Conservation (phyloP, 2,329 filamentous ascomycete species). For the Geosmithia putterillii region DNA sequence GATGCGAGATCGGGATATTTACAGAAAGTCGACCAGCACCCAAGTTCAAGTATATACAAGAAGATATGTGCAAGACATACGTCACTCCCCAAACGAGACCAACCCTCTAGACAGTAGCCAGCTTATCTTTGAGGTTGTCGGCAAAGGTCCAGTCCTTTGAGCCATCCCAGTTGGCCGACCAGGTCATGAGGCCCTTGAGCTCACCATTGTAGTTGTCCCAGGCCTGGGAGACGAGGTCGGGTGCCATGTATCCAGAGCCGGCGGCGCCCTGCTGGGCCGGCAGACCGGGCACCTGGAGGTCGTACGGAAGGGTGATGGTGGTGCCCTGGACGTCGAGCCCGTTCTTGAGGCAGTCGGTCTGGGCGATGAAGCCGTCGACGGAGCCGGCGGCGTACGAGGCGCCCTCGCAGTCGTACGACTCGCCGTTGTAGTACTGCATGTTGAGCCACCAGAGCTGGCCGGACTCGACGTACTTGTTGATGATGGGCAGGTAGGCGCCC, state of each 20-base stretch:
- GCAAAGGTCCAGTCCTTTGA: slow-evolving; percentile 19
- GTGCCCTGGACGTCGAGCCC: slow-evolving; percentile 16
- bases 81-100: too few relatives aligned
- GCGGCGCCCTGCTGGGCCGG: slow-evolving; percentile 18
- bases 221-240: slow-evolving; percentile 14
- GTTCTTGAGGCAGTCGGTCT: slow-evolving; percentile 20
- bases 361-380: slow-evolving; percentile 18
- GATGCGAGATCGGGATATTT: too few relatives aligned
- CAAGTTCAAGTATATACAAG: too few relatives aligned
- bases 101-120: neutral
- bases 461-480: slow-evolving; percentile 22
- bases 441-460: slow-evolving; percentile 22
- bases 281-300: slow-evolving; percentile 21
- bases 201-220: slow-evolving; percentile 16
- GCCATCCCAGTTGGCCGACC: slow-evolving; percentile 24
- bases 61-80: too few relatives aligned
- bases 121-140: slow-evolving; percentile 12
- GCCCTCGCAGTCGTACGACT: slow-evolving; percentile 20
- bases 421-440: slow-evolving; percentile 25
- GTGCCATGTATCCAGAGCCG: slow-evolving; percentile 18
- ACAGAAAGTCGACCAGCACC: too few relatives aligned
- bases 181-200: slow-evolving; percentile 22
- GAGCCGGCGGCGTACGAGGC: slow-evolving; percentile 18
- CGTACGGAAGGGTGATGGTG: slow-evolving; percentile 18
- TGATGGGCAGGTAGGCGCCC: slow-evolving; percentile 21